These are phyloP conservation scores for Solanum piurae DNA, from an alignment of 257 asterid genomes.

Conservation along the genomic window DNA sequence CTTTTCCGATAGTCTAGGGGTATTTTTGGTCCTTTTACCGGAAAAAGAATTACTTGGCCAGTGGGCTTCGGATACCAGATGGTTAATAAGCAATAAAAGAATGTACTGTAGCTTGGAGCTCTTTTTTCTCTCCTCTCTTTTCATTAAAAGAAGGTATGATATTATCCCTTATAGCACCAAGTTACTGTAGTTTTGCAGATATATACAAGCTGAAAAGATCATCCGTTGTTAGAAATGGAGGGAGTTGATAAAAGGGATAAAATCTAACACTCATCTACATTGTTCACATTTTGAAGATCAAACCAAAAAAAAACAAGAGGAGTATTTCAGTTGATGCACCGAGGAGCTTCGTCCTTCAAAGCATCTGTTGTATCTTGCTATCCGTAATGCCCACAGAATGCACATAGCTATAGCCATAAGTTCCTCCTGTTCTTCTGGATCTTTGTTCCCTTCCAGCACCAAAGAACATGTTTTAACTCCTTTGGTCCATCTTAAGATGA, in stretches of 20 bases:
- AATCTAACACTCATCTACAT: background rate
- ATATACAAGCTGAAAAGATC: background rate
- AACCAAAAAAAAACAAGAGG: background rate
- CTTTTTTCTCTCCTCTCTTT: background rate
- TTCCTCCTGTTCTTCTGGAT: background rate
- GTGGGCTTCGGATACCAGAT: background rate
- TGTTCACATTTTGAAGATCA: background rate
- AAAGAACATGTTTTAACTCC: background rate
- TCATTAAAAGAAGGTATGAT: background rate
- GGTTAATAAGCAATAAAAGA: background rate
- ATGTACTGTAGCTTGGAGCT: background rate
- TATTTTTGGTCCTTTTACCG: background rate
- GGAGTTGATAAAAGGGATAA: background rate
- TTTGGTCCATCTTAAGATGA: background rate
- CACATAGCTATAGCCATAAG: background rate
- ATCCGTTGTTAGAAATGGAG: background rate
- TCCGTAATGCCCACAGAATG: background rate
- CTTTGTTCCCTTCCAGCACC: background rate
- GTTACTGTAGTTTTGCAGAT: background rate
- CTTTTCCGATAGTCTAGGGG: background rate
- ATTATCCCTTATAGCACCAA: background rate
- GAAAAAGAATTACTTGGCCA: background rate
- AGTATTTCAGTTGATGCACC: background rate
- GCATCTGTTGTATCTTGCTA: background rate
- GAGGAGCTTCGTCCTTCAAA: background rate